Percentiles rank a stretch among this genome's conserved stretches.
These are phyloP conservation scores for Starmerella riodocensis DNA, from an alignment of 805 yeast species.

Conservation along the genomic window DNA sequence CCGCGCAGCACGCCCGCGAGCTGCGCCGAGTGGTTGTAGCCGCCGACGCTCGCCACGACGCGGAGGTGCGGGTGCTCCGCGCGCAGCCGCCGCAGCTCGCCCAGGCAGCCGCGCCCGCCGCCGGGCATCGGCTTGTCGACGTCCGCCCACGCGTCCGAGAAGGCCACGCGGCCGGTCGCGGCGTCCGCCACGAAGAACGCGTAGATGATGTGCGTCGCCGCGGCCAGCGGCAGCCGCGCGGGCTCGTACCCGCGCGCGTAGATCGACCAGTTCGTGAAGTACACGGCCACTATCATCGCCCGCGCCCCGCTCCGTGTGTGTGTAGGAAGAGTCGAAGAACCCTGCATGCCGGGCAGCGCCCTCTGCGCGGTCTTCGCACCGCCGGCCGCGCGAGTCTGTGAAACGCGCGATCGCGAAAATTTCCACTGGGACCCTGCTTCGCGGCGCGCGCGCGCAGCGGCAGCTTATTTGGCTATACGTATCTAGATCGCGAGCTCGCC, in stretches of 20 bases:
- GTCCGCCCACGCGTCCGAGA: conserved; percentile 60
- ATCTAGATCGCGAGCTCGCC: too few relatives aligned
- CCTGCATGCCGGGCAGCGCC: too few relatives aligned
- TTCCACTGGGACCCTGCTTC: too few relatives aligned
- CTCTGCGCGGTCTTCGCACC: too few relatives aligned
- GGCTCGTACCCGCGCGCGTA: conserved; percentile 50
- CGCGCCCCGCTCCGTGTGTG: too few relatives aligned
- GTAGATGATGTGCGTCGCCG: conserved; percentile 58
- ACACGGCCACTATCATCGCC: conserved; percentile 16
- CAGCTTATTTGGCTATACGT: too few relatives aligned
- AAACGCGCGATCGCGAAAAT: too few relatives aligned
- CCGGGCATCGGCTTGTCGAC: conserved; percentile 25
- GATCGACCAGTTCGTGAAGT: conserved; percentile 44
- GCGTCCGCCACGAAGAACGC: conserved; percentile 57
- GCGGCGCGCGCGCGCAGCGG: too few relatives aligned
- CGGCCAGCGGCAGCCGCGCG: conserved; percentile 42
- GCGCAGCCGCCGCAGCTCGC: conserved; percentile 34
- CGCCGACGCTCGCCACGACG: conserved; percentile 70
- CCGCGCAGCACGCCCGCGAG: conserved; percentile 38
- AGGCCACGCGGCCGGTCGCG: conserved; percentile 38
- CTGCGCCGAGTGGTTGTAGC: conserved; percentile 44
- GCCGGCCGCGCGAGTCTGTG: too few relatives aligned
- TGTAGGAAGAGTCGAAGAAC: too few relatives aligned
- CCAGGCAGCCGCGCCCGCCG: conserved; percentile 36
- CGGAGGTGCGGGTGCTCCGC: conserved; percentile 33